These are phyloP conservation scores for Lagenidium sp. DNA, from an alignment of 352 stramenopile species.

Conservation along the genomic window DNA sequence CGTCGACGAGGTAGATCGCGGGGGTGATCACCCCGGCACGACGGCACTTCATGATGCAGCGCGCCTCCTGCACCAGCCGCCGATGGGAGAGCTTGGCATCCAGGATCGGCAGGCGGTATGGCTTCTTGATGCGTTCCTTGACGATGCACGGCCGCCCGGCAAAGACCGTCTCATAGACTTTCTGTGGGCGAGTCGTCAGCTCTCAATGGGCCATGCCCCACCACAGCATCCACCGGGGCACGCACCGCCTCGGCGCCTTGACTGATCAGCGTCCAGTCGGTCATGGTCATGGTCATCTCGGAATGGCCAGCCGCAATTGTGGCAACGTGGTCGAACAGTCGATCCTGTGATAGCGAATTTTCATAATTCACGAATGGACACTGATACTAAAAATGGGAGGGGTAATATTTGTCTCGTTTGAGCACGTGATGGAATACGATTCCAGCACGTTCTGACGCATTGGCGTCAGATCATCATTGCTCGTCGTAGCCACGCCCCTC, in stretches of 20 bases:
- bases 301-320: too few species aligned
- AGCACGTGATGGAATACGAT: too few species aligned
- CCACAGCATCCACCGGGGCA: too few species aligned
- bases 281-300: too few species aligned
- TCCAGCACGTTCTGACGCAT: too few species aligned
- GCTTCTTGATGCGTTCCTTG: slow-evolving; percentile 82
- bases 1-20: slow-evolving; percentile 73
- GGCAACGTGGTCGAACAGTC: too few species aligned
- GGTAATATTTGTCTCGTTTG: too few species aligned
- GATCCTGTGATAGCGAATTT: too few species aligned
- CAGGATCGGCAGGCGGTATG: slow-evolving; percentile 62
- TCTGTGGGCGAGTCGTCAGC: slow-evolving; percentile 22
- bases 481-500: slow-evolving; percentile 37
- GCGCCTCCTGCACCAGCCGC: slow-evolving; percentile 69
- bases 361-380: too few species aligned
- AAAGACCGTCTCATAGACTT: slow-evolving; percentile 73
- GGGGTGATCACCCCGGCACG: slow-evolving; percentile 60
- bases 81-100: slow-evolving; percentile 77
- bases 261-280: slow-evolving; percentile 56
- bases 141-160: slow-evolving; percentile 55
- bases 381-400: too few species aligned
- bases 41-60: slow-evolving; percentile 78
- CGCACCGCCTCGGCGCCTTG: slow-evolving; percentile 78
- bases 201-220: too few species aligned
- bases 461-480: too few species aligned